Percentiles rank a stretch among this genome's conserved stretches.
Evolutionary conservation across 1,139 yeast genomes (phyloP).

Genomic region (Keqinozyma sinolaborantium): DNA sequence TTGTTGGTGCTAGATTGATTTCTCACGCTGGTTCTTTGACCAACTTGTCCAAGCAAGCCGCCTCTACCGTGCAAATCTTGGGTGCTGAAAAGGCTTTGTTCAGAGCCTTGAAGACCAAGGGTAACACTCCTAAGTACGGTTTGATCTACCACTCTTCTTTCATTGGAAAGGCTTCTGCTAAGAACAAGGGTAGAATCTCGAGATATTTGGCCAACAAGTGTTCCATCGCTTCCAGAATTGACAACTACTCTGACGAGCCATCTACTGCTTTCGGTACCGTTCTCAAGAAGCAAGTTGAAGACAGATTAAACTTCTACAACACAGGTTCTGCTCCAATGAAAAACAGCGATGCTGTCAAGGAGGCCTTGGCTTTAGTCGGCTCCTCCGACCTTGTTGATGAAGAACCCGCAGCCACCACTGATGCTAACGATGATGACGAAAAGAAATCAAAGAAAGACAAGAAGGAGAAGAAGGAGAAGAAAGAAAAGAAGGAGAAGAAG

Average conservation of each 20-base stretch:
- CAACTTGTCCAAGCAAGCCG: conserved; percentile 95
- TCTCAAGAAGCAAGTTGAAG: conserved; percentile 95
- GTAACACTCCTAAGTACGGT: conserved; percentile 98
- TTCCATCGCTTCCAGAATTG: conserved; percentile 98
- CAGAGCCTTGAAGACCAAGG: conserved; percentile 97
- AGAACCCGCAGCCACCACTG: conserved; percentile 13
- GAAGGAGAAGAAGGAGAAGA: conserved; percentile 53
- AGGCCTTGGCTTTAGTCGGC: conserved; percentile 74
- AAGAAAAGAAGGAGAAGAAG: conserved; percentile 55
- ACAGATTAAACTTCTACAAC: conserved; percentile 92
- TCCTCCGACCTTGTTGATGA: conserved; percentile 24
- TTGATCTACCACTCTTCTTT: conserved; percentile 94
- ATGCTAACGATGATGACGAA: conserved; percentile 25
- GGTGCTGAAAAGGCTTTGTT: conserved; percentile 99
- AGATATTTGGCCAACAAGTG: conserved; percentile 98
- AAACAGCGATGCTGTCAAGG: conserved; percentile 89
- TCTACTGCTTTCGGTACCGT: conserved; percentile 84
- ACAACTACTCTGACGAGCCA: conserved; percentile 88
- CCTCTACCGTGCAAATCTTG: conserved; percentile 95
- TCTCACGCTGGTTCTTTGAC: conserved; percentile 96
- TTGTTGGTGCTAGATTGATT: conserved; percentile 96
- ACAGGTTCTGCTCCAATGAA: conserved; percentile 97
- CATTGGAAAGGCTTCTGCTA: conserved; percentile 96
- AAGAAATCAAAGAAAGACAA: conserved; percentile 38
- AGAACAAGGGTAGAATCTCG: conserved; percentile 98